Evolutionary conservation across 345 rosid species (phyloP).

Genomic region (Boechera retrofracta): DNA sequence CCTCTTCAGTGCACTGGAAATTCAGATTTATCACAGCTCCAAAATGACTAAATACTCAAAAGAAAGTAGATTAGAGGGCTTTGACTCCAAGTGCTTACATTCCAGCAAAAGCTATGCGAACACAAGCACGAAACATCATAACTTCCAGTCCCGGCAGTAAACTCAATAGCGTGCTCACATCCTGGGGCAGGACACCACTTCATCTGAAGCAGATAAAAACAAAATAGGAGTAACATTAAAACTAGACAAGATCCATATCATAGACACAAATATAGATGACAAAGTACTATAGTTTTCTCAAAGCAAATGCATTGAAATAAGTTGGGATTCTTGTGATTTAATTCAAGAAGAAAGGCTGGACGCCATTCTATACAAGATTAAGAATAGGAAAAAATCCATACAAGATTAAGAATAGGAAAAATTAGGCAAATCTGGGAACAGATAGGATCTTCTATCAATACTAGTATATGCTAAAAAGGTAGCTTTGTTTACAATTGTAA

Average conservation of each 20-base stretch:
- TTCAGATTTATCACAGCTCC: conserved; percentile 20
- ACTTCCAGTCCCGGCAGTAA: conserved; percentile 32
- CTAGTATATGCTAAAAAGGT: neutral
- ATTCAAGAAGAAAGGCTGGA: conserved; percentile 1
- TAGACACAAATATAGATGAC: neutral
- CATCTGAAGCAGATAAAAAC: conserved; percentile 51
- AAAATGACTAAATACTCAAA: neutral
- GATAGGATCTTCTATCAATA: neutral
- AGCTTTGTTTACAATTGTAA: conserved; percentile 1
- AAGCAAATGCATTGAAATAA: conserved; percentile 11
- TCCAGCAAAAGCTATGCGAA: conserved; percentile 48
- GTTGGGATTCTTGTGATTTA: neutral
- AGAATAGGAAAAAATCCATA: conserved; percentile 1
- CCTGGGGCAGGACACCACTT: conserved; percentile 99
- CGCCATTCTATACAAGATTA: conserved; percentile 10
- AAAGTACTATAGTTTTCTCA: neutral
- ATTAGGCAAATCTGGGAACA: conserved; percentile 1
- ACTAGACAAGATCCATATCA: conserved; percentile 4
- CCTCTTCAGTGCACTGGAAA: conserved; percentile 48
- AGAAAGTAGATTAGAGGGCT: conserved; percentile 11
- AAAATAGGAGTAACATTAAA: neutral
- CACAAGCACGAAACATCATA: conserved; percentile 48
- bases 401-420: neutral
- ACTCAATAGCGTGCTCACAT: conserved; percentile 76
- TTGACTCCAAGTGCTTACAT: conserved; percentile 43